Evolutionary conservation across 306 rosid species (phyloP), one percentile per base, ranked within the genome.

Genomic region (Prunus campanulata): DNA sequence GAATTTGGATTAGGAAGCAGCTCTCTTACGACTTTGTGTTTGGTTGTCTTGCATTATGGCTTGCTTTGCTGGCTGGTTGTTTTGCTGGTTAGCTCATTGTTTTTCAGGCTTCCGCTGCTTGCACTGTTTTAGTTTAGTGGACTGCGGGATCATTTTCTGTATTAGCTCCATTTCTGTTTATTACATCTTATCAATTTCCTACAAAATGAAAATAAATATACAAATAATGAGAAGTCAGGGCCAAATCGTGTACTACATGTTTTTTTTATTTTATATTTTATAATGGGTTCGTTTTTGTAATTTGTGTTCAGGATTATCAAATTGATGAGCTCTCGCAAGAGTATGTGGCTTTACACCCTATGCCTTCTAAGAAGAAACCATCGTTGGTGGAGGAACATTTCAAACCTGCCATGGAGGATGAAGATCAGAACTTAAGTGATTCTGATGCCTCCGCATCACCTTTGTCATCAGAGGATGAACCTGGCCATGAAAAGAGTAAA

Each of bases 341-440:
- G 78, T 92, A 90, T 83, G 70, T 86, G 78, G 93, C 96, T 25
- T 82, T 92, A 77, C 97, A 95, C 82, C 98, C 98, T 29, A 77
- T 89, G 82, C 81, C 96, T 82, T 86, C 97, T 77, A 86, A 83
- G 69, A 91, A 89, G 88, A 91, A 88, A 75, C 83, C 87, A 70
- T 92, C 95, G 64, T 72, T 90, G 78, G 74, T 92, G 73, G 83
- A 85, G 7, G 98, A 95, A 77, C 96, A 95, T 85, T 95, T 95
- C 79, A 91, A 88, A 75, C 88, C 92, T 76, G 84, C 84, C 47
- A 74, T 76, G 84, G 91, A 90, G 11, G 93, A 90, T 72, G 92
- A 86, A 54, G 85, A 90, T 72, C 83, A 71, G 72, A 77, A 76
- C 77, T 78, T 29, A 63, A 79, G 89, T 59, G 92, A 87, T 79